phyloP scores from a whole-genome alignment of 306 rosid genomes.

The Potentilla sterilis region DNA sequence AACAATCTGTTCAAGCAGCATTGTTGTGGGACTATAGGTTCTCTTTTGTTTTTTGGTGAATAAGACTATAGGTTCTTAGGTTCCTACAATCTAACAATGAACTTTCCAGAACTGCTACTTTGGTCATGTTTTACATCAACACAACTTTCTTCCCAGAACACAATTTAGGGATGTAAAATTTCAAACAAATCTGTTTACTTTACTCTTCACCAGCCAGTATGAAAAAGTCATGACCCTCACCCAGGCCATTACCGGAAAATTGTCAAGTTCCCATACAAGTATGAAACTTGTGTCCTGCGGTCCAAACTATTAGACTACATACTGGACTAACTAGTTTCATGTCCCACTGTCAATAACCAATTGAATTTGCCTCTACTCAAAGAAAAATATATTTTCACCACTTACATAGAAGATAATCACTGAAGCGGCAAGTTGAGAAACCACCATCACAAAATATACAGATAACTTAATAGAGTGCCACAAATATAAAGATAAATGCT shows the following conservation, averaged over 20 bases:
- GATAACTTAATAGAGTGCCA: not conserved
- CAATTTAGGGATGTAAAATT: not conserved
- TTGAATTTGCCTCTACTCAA: not conserved
- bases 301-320: not conserved
- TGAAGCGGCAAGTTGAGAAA: no score
- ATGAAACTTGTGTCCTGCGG: not conserved
- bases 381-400: not conserved
- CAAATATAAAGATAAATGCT: not conserved
- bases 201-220: not conserved
- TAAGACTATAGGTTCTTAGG: not conserved
- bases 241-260: not conserved
- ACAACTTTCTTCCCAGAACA: not conserved
- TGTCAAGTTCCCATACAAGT: not conserved
- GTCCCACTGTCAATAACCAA: not conserved
- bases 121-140: not conserved
- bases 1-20: not conserved
- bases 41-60: no score
- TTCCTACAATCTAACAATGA: not conserved
- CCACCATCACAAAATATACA: not conserved
- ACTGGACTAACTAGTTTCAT: not conserved
- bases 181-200: not conserved
- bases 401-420: not conserved
- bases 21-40: no score
- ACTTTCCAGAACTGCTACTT: not conserved
- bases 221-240: not conserved